phyloP scores from a whole-genome alignment of 306 rosid genomes.

The Abrus pulchellus region DNA sequence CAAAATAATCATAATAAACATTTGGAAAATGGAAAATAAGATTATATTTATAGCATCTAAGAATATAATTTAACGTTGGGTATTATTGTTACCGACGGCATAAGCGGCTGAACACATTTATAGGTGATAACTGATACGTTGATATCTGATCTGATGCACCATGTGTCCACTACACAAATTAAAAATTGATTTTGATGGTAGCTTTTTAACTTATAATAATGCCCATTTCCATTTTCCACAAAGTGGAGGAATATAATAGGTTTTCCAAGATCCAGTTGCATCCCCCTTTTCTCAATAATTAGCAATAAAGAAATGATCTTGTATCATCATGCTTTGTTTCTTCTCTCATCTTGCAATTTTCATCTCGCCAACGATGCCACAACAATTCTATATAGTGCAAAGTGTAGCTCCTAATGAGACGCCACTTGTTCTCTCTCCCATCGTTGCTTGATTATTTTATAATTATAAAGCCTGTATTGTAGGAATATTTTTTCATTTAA shows the following conservation, averaged over 20 bases:
- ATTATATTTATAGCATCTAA: no score
- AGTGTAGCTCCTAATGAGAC: conserved; percentile 31
- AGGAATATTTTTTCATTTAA: background rate
- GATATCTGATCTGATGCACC: conserved; percentile 31
- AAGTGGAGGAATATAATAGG: conserved; percentile 44
- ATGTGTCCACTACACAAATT: conserved; percentile 24
- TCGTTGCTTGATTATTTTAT: background rate
- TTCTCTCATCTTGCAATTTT: conserved; percentile 24
- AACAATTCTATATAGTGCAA: conserved; percentile 11
- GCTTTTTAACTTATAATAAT: background rate
- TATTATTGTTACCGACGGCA: background rate
- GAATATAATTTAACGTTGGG: no score
- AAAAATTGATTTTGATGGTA: background rate
- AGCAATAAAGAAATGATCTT: conserved; percentile 17
- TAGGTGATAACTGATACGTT: conserved; percentile 45
- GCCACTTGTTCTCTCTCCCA: conserved; percentile 35
- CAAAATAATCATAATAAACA: no score
- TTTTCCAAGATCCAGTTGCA: conserved; percentile 43
- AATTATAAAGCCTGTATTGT: background rate
- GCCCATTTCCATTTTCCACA: conserved; percentile 7
- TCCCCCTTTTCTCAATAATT: conserved; percentile 39
- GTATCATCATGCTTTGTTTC: conserved; percentile 36
- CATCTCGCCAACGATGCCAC: conserved; percentile 15
- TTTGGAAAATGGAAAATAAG: no score
- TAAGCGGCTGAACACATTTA: background rate